A percentile compares a stretch with the other conserved stretches of the same genome.
These are phyloP conservation scores for Ephemerocybe angulata DNA, from an alignment of 768 basidiomycete species.

Conservation along the genomic window DNA sequence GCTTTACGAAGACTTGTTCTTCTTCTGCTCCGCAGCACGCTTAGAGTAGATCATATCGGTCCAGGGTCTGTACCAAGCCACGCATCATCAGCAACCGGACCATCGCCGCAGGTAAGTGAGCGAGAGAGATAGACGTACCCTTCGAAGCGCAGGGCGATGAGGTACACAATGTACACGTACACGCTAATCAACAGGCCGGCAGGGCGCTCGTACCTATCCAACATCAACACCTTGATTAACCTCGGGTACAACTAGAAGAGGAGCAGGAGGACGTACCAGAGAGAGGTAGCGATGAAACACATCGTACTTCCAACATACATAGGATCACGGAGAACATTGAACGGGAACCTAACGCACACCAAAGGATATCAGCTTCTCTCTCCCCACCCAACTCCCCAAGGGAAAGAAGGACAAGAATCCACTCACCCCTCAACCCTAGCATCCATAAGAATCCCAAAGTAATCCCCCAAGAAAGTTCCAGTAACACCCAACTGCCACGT, in stretches of 20 bases:
- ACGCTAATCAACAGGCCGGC: conserved; percentile 76
- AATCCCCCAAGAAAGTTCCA: conserved; percentile 86
- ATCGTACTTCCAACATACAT: conserved; percentile 98
- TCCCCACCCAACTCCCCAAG: background rate
- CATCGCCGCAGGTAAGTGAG: background rate
- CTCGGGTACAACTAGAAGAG: background rate
- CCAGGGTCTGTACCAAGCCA: conserved; percentile 50
- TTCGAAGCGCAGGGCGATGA: conserved; percentile 82
- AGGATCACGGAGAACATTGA: conserved; percentile 87
- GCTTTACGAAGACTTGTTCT: conserved; percentile 18
- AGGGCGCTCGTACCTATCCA: conserved; percentile 74
- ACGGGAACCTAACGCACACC: conserved; percentile 64
- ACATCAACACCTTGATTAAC: no score
- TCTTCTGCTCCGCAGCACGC: conserved; percentile 33
- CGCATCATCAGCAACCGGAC: background rate
- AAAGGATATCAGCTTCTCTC: background rate
- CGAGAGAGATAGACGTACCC: conserved; percentile 58
- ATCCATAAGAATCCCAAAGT: conserved; percentile 86
- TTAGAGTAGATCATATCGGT: conserved; percentile 79
- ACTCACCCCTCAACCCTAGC: conserved; percentile 75
- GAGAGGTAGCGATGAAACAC: conserved; percentile 79
- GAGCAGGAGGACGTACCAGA: conserved; percentile 59
- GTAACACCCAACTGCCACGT: conserved; percentile 92
- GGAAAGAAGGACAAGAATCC: background rate
- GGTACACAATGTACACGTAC: conserved; percentile 82